Conservation (phyloP, 257 asterid species). For the Scutellaria barbata region DNA sequence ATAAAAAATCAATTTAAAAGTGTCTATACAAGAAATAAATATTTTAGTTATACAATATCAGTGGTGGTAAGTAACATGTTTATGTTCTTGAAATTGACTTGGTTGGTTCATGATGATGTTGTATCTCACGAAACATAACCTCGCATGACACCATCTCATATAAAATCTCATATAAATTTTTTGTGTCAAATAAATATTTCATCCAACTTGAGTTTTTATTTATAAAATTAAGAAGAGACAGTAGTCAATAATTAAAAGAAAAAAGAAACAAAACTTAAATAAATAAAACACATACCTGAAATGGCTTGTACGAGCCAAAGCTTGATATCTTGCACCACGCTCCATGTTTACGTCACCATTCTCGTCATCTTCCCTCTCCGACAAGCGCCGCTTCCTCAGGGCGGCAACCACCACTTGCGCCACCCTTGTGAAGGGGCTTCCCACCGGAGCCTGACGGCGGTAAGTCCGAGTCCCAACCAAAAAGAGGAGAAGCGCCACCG, state of each 20-base stretch:
- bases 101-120: too few species aligned
- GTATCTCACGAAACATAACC: too few species aligned
- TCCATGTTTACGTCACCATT: conserved; percentile 1
- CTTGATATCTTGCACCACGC: conserved; percentile 23
- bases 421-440: conserved; percentile 79
- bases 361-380: conserved; percentile 32
- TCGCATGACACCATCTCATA: too few species aligned
- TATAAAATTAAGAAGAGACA: not conserved
- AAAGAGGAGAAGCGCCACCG: conserved; percentile 51
- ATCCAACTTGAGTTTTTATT: too few species aligned
- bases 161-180: too few species aligned
- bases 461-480: conserved; percentile 51
- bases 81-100: too few species aligned
- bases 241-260: not conserved
- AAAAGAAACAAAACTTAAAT: too few species aligned
- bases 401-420: conserved; percentile 73
- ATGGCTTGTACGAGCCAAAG: conserved; percentile 45
- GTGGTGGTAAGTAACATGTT: too few species aligned
- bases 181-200: too few species aligned
- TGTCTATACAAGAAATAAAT: too few species aligned
- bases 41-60: too few species aligned
- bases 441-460: conserved; percentile 55
- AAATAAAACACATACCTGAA: conserved; percentile 45
- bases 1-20: too few species aligned
- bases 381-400: conserved; percentile 48